Evolutionary conservation across 2,329 filamentous ascomycete genomes (phyloP), one percentile per base, ranked within the genome.

Genomic region (Colletotrichum sp.): DNA sequence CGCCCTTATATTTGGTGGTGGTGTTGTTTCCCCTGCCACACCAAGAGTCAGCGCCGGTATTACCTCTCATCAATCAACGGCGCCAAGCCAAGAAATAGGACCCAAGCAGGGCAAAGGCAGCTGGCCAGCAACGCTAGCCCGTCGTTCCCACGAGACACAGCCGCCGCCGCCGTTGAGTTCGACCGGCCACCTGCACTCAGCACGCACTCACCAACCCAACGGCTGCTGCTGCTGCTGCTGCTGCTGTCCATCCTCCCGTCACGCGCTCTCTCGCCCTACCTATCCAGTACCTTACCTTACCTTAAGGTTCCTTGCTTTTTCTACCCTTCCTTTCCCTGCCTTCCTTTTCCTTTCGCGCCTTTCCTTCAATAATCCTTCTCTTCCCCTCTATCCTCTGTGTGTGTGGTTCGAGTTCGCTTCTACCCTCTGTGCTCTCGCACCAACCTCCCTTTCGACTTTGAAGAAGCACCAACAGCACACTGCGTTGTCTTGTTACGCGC

Each of bases 91-190:
- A 59, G 34, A 68, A 68, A 68, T 21, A 39, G 57, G 65, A 36
- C 28, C 65, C 48, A 59, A 39, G 43, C 48, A 59, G 43, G 43
- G n/a, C 43, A 52, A 52, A 68, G 65, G 48, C 65, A 59, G 64
- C 64, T 68, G 65, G 65, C 12, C 48, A 76, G 65, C 59, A 65
- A 48, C 71, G 48, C 74, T 76, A 76, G 64, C 59, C 60, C 36
- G 28, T 73, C 65, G 34, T 65, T 69, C 67, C 70, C 74, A 69
- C 59, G 74, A 76, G 64, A 74, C 74, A 74, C 70, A 74, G 73
- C 73, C 72, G 69, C 72, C 69, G 70, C 73, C 63, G 74, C 74
- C 74, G 65, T 76, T 76, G 70, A 75, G 68, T 63, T 39, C 48
- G 65, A 30, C 28, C 32, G 43, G 28, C 48, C 73, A 63, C 69